Evolutionary conservation across 164 flowering plant species (phyloP), one percentile per base, ranked within the genome.

Genomic region (Umbilicus rupestris): DNA sequence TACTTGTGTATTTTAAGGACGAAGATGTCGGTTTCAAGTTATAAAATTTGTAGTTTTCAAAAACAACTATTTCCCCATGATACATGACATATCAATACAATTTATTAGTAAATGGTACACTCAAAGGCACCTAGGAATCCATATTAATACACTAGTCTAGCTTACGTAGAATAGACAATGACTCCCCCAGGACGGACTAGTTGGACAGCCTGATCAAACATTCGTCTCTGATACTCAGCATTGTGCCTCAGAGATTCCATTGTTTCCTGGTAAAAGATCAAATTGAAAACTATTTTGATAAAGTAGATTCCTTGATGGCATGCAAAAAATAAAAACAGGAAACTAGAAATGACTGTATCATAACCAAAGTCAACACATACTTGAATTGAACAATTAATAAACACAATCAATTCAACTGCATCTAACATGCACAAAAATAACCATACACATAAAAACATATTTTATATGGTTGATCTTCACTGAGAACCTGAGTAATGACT

Each of bases 181-280:
- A 85, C 82, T 73, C 99, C 99, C 74, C 96, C 97, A 69, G 96
- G 83, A 52, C 96, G 96, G 70, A 87, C 99, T 28, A 91, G 75
- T 70, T 89, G 90, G 70, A 94, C 90, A 68, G 97, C 99, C 77
- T 94, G 99, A 65, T 94, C 97, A 79, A 94, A 85, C 99, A 94
- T 91, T 70, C 72, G 79, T 70, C 84, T 84, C 73, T 94, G 99
- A 71, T 94, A 94, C 72, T 74, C 89, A 7, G 82, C 90, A 79
- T 91, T 89, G 67, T 75, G 82, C 75, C 88, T 85, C 62, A 91
- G 71, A 58, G 96, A 88, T 69, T 81, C 80, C 47, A 91, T 12
- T 60, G 99, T 88, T 65, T 87, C 97, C 98, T 92, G 72, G 30
- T 72, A 35, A 24, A 75, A 62, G 22, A 9, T 50, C 30, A 52